Evolutionary conservation across 1,139 yeast genomes (phyloP), one percentile per base, ranked within the genome.

Genomic region (Sugiyamaella neomexicana): DNA sequence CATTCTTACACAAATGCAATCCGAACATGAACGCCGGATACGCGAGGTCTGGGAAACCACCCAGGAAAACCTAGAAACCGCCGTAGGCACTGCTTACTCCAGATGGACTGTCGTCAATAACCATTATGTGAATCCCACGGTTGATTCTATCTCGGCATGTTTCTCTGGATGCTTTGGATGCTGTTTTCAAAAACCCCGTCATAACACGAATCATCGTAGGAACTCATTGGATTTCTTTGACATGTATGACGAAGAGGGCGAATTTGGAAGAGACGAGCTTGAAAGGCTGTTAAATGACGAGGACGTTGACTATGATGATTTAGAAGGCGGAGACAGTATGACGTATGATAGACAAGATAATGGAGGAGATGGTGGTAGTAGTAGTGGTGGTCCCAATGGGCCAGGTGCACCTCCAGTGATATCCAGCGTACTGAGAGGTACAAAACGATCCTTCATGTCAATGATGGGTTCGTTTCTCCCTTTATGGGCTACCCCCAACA

Each of bases 211-310:
- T 50, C 55, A 36, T 25, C 55, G 66, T 17, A 50, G 68, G 27
- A 59, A 59, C 44, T 61, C 66, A 20, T 56, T 57, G 41, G 68
- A 65, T 41, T 62, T 66, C 27, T 66, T 66, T 52, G 69, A 66
- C 55, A 60, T 65, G 66, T 66, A 66, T 54, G 69, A 66, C 43
- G 66, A 64, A 38, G 68, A 65, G 32, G 65, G 61, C 27, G 69
- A 63, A 9, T 58, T 61, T 47, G 68, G 63, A 17, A 55, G 63
- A 6, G 69, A 64, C 41, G 69, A 66, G 44, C 54, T 66, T 41
- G 69, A 66, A 52, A 58, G 68, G 42, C 52, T 66, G 37, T 50
- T 66, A 36, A 58, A 53, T 41, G 58, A 55, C 6, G 62, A 60
- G 10, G 23, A 43, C 13, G 13, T 31, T 17, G 59, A 54, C 4